Evolutionary conservation across 345 rosid species (phyloP).

Genomic region (Limnanthes douglasii): DNA sequence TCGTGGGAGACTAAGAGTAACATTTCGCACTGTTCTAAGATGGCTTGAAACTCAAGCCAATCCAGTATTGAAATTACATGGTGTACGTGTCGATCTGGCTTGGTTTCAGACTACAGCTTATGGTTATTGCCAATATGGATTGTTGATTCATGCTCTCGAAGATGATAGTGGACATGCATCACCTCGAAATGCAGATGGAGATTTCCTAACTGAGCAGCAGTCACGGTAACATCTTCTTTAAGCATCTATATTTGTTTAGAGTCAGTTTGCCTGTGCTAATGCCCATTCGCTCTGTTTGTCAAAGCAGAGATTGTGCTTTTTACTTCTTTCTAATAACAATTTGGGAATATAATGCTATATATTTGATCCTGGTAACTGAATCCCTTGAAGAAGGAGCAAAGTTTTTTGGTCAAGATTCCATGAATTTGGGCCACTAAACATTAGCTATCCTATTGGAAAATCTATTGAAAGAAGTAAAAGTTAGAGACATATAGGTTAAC

Average conservation of each 20-base stretch:
- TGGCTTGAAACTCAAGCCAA: slow-evolving; percentile 98
- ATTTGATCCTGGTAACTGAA: too few relatives aligned
- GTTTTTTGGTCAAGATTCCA: too few relatives aligned
- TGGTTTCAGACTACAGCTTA: slow-evolving; percentile 74
- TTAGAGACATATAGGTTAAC: too few relatives aligned
- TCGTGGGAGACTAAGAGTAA: slow-evolving; percentile 44
- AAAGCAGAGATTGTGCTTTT: background rate
- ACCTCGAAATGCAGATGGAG: slow-evolving; percentile 17
- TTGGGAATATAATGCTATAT: too few relatives aligned
- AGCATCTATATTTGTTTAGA: background rate
- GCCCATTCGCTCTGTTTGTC: too few relatives aligned
- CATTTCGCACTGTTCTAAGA: slow-evolving; percentile 47
- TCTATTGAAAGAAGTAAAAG: too few relatives aligned
- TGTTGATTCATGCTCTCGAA: slow-evolving; percentile 27
- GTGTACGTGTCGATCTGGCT: slow-evolving; percentile 53
- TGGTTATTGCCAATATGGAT: slow-evolving; percentile 73
- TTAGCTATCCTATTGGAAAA: too few relatives aligned
- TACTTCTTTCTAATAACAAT: background rate
- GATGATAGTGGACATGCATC: slow-evolving; percentile 17
- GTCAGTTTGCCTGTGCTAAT: too few relatives aligned
- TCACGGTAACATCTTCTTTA: slow-evolving; percentile 24
- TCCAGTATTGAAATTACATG: slow-evolving; percentile 50
- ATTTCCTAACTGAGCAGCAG: slow-evolving; percentile 16
- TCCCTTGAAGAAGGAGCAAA: too few relatives aligned
- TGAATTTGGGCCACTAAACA: too few relatives aligned